Percentiles rank a stretch among this genome's conserved stretches.
Conservation (phyloP, 2,329 filamentous ascomycete genomes). For the Exutisphaerella laricina region DNA sequence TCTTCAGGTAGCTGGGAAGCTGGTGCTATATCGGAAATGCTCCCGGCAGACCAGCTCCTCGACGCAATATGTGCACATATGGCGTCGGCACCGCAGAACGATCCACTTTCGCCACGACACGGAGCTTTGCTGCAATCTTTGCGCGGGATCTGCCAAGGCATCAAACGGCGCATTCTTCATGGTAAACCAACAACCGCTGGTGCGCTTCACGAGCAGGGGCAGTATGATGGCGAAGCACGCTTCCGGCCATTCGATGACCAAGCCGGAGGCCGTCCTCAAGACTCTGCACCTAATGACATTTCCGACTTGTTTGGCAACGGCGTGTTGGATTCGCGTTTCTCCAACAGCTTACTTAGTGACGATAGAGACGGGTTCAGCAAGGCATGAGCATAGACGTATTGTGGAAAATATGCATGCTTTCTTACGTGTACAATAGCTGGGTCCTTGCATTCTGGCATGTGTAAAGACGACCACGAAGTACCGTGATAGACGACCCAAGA, state of each 20-base stretch:
- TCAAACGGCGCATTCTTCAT: slow-evolving; percentile 17
- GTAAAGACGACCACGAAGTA: no score
- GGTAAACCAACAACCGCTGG: background rate
- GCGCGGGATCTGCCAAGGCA: slow-evolving; percentile 17
- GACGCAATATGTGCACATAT: slow-evolving; percentile 20
- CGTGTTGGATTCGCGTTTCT: background rate
- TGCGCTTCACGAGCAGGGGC: no score
- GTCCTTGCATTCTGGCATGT: no score
- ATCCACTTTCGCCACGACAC: slow-evolving; percentile 19
- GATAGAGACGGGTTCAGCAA: no score
- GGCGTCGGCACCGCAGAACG: slow-evolving; percentile 17
- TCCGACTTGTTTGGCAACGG: background rate
- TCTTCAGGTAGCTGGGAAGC: slow-evolving; percentile 21
- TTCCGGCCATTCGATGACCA: background rate
- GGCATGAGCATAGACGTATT: no score
- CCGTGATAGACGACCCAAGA: no score
- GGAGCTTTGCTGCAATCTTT: slow-evolving; percentile 17
- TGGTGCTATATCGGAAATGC: slow-evolving; percentile 24
- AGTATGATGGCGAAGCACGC: background rate
- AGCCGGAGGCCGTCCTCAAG: background rate
- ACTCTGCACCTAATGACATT: background rate
- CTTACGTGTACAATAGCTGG: no score
- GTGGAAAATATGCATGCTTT: no score
- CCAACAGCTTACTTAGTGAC: background rate
- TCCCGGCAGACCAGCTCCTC: slow-evolving; percentile 21